Base-by-base conservation (phyloP, 2,329 filamentous ascomycete genomes). In the Colletotrichum eleusines region DNA sequence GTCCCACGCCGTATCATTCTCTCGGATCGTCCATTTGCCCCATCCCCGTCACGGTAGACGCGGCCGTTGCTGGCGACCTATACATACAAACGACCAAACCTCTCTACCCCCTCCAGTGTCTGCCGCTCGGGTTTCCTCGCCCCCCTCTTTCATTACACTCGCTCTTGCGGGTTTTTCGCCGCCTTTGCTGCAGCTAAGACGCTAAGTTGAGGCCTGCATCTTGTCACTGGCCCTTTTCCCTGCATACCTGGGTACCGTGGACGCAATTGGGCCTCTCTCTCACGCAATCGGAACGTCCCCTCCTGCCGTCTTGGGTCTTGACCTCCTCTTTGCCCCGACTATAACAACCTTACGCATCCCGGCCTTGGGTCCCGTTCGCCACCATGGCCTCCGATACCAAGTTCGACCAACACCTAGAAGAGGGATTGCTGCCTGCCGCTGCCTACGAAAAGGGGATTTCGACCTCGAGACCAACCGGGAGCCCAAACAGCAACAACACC, bases 341-440 rank as follows among this genome's bases (percentile, higher is more conserved):
- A 71, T 73, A 88, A 69, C 79, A 73, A 60, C 72, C 64, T 58
- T 23, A 9, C 64, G 48, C 28, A 55, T 46, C 26, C 35, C 38
- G 51, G 58, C 63, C 33, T 54, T 12, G 31, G 26, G 26, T 33
- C 46, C 33, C 57, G 42, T 51, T 65, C 63, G 63, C 44, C 26
- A 73, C 66, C 57, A 73, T 73, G 72, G 66, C 66, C 57, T 65
- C 50, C 63, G 66, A 73, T 44, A 72, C 50, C 51, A 72, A 70
- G 59, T 66, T 71, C 46, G 70, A 73, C 62, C 63, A 58, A 28
- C 63, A 66, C 63, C 72, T 74, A 35, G 72, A 74, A 70, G 72
- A 73, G 68, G 72, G 72, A 73, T 61, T 74, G 71, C 71, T 73
- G 67, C 68, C 72, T 57, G 58, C 63, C 51, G 60, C 48, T 63